Percentiles rank a stretch among this genome's conserved stretches.
phyloP scores from a whole-genome alignment of 1,284 basidiomycete genomes.

The Cystobasidiaceae sp. region DNA sequence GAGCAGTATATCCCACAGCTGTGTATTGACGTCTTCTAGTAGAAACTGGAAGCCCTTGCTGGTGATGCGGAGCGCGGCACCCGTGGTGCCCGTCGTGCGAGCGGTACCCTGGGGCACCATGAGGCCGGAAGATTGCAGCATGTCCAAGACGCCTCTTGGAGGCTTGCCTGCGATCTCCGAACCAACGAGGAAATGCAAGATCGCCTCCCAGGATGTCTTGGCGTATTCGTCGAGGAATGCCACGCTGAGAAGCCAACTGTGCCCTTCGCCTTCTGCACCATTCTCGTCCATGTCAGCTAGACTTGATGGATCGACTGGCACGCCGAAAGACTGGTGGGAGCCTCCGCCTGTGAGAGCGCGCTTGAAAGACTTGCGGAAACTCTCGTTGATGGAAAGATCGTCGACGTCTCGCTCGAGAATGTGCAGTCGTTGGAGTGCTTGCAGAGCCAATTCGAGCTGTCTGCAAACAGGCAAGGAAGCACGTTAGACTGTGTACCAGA shows the following conservation, averaged over 20 bases:
- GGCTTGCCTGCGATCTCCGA: conserved; percentile 61
- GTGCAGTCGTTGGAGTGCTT: conserved; percentile 64
- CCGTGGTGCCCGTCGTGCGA: conserved; percentile 1
- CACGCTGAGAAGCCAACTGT: conserved; percentile 32
- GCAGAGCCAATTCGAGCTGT: conserved; percentile 64
- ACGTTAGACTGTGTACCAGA: no score
- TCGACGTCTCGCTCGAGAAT: conserved; percentile 52
- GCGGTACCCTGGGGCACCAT: conserved; percentile 55
- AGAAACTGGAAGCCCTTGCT: conserved; percentile 96
- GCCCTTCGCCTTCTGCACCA: neutral
- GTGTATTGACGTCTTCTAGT: conserved; percentile 89
- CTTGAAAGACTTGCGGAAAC: conserved; percentile 58
- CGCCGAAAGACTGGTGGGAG: conserved; percentile 82
- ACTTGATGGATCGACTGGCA: conserved; percentile 56
- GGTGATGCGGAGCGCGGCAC: conserved; percentile 59
- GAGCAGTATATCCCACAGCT: conserved; percentile 90
- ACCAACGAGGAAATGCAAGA: conserved; percentile 95
- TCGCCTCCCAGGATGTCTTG: conserved; percentile 93
- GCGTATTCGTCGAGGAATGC: conserved; percentile 64
- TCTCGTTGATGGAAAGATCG: conserved; percentile 59
- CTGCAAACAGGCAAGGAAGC: conserved; percentile 53
- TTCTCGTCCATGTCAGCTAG: conserved; percentile 50
- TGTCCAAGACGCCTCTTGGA: conserved; percentile 71
- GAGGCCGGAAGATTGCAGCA: conserved; percentile 77
- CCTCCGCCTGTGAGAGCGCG: conserved; percentile 84